Evolutionary conservation across 768 basidiomycete genomes (phyloP).

Genomic region (Lanmaoa pseudosensibilis): DNA sequence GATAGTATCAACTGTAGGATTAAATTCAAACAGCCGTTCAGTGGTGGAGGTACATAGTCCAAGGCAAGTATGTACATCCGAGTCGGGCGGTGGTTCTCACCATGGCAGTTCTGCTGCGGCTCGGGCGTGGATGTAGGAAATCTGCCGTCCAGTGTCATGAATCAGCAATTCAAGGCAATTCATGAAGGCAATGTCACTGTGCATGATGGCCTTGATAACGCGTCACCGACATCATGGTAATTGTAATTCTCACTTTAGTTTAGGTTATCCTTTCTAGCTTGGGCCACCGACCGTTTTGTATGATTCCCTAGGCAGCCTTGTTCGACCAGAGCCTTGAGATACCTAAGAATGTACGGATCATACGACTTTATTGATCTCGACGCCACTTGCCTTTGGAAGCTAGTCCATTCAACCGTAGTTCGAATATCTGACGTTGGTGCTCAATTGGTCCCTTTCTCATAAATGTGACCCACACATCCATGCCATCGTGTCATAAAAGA

Average conservation of each 20-base stretch:
- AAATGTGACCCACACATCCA: not conserved
- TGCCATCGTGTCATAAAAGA: not conserved
- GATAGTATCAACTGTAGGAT: not conserved
- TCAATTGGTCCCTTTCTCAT: not conserved
- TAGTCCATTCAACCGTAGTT: not conserved
- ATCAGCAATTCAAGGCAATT: not conserved
- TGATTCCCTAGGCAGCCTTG: not conserved
- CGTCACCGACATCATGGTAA: not conserved
- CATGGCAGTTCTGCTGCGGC: not conserved
- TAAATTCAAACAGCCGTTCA: not conserved
- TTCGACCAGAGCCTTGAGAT: not conserved
- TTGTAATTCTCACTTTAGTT: not conserved
- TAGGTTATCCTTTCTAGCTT: not conserved
- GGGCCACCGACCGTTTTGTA: not conserved
- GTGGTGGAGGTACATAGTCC: not conserved
- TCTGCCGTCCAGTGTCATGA: not conserved
- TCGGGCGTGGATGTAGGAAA: not conserved
- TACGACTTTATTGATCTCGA: too few relatives aligned
- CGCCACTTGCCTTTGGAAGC: too few relatives aligned
- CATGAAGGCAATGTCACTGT: not conserved
- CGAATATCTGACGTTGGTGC: not conserved
- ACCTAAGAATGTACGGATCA: too few relatives aligned
- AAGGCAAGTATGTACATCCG: not conserved
- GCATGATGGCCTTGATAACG: not conserved
- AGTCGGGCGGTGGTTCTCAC: not conserved